A percentile compares a stretch with the other conserved stretches of the same genome.
Conservation (phyloP, 108 stramenopile species). For the Epipyxis sp. region DNA sequence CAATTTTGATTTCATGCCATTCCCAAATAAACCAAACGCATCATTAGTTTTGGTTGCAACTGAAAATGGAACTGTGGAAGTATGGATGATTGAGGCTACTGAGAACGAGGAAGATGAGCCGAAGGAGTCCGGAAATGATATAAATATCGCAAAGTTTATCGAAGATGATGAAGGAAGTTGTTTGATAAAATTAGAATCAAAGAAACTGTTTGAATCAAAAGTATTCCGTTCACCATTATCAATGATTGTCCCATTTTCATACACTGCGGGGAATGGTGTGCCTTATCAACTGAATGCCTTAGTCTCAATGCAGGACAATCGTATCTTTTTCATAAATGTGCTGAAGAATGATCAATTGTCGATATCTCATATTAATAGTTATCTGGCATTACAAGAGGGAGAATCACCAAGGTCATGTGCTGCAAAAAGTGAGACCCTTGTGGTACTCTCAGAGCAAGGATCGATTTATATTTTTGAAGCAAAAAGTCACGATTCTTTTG, state of each 20-base stretch:
- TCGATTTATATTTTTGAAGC: neutral
- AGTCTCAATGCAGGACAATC: neutral
- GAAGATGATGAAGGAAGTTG: conserved; percentile 21
- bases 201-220: neutral
- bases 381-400: neutral
- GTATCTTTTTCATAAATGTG: neutral
- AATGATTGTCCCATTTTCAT: neutral
- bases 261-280: neutral
- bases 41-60: neutral
- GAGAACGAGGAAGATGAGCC: conserved; percentile 11
- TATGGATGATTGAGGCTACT: neutral
- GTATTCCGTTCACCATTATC: neutral
- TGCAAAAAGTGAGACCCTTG: neutral
- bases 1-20: neutral
- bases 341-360: neutral
- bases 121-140: neutral
- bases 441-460: neutral
- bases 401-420: neutral
- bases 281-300: neutral
- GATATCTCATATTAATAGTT: too few relatives aligned
- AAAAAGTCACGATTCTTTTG: too few relatives aligned
- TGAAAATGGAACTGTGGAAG: neutral
- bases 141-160: neutral
- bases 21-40: neutral
- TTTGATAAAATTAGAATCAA: neutral